phyloP scores from a whole-genome alignment of 2,329 filamentous ascomycete genomes.

The Blastomyces parvus region DNA sequence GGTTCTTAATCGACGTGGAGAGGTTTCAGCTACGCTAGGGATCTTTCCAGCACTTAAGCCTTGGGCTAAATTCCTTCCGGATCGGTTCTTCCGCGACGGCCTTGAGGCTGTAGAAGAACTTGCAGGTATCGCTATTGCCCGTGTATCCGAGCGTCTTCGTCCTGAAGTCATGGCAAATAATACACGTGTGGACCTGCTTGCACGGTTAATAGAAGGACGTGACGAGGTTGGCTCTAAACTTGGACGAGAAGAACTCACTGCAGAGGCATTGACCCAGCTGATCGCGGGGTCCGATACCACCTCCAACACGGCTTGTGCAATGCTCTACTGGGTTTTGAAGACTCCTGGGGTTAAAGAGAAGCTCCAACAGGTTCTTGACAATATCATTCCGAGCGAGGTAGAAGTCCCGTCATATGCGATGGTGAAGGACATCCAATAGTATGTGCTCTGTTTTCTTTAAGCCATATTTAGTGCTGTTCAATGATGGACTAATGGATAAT shows the following conservation, averaged over 20 bases:
- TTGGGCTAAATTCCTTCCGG: constrained; percentile 69
- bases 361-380: constrained; percentile 67
- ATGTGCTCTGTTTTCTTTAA: constrained; percentile 16
- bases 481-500: neutral
- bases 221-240: constrained; percentile 70
- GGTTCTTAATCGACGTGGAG: constrained; percentile 77
- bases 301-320: constrained; percentile 67
- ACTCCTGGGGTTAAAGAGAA: constrained; percentile 63
- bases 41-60: constrained; percentile 65
- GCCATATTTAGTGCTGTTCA: neutral
- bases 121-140: constrained; percentile 76
- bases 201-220: constrained; percentile 73
- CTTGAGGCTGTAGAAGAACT: constrained; percentile 67
- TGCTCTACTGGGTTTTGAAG: constrained; percentile 64
- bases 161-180: constrained; percentile 51
- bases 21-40: constrained; percentile 73
- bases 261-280: constrained; percentile 80
- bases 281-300: constrained; percentile 62
- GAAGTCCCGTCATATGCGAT: constrained; percentile 61
- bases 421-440: constrained; percentile 66
- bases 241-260: constrained; percentile 69
- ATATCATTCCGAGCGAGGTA: constrained; percentile 50
- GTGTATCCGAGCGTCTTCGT: constrained; percentile 64
- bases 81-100: constrained; percentile 70
- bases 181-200: constrained; percentile 68